Percentiles rank a stretch among this genome's conserved stretches.
phyloP scores from a whole-genome alignment of 129 eudicot genomes.

The Calendula officinalis region DNA sequence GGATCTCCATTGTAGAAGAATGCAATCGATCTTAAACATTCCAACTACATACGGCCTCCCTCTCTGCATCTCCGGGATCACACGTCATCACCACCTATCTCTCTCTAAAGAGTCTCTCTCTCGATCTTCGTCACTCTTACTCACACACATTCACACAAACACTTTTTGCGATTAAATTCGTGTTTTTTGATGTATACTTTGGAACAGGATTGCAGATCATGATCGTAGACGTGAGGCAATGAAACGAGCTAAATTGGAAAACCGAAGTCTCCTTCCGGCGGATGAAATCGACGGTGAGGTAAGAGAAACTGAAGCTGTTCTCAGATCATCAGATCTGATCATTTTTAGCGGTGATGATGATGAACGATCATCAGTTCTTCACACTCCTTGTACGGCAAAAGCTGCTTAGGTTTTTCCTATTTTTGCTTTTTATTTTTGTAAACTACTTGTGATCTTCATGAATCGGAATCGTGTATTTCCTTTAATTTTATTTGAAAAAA shows the following conservation, averaged over 20 bases:
- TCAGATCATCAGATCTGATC: conserved; percentile 26
- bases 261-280: conserved; percentile 3
- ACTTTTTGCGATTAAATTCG: neutral
- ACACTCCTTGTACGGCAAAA: conserved; percentile 33
- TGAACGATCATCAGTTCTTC: conserved; percentile 24
- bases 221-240: conserved; percentile 45
- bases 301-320: conserved; percentile 8
- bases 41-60: conserved; percentile 41
- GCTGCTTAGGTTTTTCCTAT: conserved; percentile 29
- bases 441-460: conserved; percentile 25
- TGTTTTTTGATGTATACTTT: neutral
- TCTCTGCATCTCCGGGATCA: conserved; percentile 41
- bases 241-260: conserved; percentile 13
- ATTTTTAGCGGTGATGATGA: conserved; percentile 8
- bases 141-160: neutral
- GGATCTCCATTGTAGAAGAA: conserved; percentile 1
- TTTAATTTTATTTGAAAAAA: conserved; percentile 14
- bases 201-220: conserved; percentile 45
- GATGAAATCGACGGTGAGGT: conserved; percentile 26
- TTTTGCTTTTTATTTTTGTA: neutral
- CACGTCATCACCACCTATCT: conserved; percentile 20
- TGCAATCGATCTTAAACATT: conserved; percentile 35
- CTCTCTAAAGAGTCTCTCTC: conserved; percentile 33
- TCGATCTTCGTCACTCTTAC: neutral
- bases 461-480: conserved; percentile 12